phyloP scores from a whole-genome alignment of 331 rosid genomes.

The Acacia pycnantha region DNA sequence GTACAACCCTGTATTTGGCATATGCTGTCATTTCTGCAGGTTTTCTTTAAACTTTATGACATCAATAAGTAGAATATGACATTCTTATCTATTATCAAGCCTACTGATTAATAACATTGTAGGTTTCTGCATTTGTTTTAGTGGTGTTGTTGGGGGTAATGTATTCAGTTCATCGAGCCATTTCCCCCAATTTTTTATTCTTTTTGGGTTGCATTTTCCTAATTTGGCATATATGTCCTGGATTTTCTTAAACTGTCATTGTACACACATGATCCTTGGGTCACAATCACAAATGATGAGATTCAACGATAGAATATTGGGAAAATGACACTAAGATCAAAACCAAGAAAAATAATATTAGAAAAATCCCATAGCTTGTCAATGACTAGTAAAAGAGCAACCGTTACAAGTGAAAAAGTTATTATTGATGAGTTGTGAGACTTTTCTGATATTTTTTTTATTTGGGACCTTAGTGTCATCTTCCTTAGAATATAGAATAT shows the following conservation, averaged over 20 bases:
- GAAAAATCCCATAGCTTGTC: too few relatives aligned
- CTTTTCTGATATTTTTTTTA: too few relatives aligned
- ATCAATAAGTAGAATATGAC: background rate
- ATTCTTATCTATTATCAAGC: background rate
- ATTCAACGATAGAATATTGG: background rate
- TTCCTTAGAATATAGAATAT: background rate
- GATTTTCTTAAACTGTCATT: background rate
- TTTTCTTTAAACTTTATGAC: conserved; percentile 8
- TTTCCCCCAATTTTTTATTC: background rate
- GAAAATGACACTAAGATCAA: too few relatives aligned
- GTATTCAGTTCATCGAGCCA: background rate
- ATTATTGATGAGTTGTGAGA: too few relatives aligned
- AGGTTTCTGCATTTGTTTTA: background rate
- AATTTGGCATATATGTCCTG: background rate
- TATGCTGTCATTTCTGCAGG: conserved; percentile 87
- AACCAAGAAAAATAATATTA: too few relatives aligned
- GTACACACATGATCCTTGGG: background rate
- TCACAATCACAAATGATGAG: background rate
- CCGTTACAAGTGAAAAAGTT: too few relatives aligned
- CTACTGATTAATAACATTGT: background rate
- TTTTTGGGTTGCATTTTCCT: background rate
- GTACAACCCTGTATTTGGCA: conserved; percentile 56
- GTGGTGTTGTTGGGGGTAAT: background rate
- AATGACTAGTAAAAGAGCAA: too few relatives aligned
- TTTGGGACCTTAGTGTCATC: too few relatives aligned